Evolutionary conservation across 192 early-diverging fungal species (phyloP), one percentile per base, ranked within the genome.

Genomic region (Mortierella hygrophila): DNA sequence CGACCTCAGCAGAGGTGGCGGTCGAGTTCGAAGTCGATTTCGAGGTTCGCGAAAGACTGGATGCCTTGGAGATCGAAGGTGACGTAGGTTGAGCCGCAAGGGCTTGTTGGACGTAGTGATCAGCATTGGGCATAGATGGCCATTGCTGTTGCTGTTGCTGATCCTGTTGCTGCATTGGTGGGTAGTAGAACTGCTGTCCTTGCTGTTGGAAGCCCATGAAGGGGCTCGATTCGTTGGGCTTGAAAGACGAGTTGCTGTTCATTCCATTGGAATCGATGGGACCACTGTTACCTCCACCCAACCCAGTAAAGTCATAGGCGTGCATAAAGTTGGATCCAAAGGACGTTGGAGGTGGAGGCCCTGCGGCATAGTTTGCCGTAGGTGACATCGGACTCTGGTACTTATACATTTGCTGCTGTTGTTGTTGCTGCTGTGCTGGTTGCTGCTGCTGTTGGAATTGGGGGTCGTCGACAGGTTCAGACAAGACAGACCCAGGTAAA

Each of bases 101-200:
- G 11, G 60, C 26, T 32, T 65, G 60, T 65, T 26, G 60, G 0
- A 65, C 26, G 11, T 65, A 65, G 60, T 65, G n/a, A 0, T 65
- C 60, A 65, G 60, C 16, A 35, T 29, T 52, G 18, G 47, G n/a
- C 65, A 70, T 40, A 47, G 44, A 49, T 18, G 76, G 29, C 65
- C n/a, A 44, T 41, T 77, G 75, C 40, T 77, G 75, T 15, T 77
- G 72, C 20, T 49, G 81, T 54, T 76, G 74, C 52, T 72, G 73
- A 23, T 81, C 49, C 75, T 77, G 75, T 32, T 77, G 75, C 20
- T 77, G n/a, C 63, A 57, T n/a, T 44, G 72, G 60, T 13, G 60
- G 60, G 26, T 65, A 65, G 26, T 18, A 60, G 2, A 26, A 26
- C 26, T 80, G 68, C 11, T 71, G 38, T 1, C 72, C 57, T 7